A percentile compares a stretch with the other conserved stretches of the same genome.
Evolutionary conservation across 495 filamentous ascomycete genomes (phyloP).

Genomic region (Hypomontagnella monticulosa): DNA sequence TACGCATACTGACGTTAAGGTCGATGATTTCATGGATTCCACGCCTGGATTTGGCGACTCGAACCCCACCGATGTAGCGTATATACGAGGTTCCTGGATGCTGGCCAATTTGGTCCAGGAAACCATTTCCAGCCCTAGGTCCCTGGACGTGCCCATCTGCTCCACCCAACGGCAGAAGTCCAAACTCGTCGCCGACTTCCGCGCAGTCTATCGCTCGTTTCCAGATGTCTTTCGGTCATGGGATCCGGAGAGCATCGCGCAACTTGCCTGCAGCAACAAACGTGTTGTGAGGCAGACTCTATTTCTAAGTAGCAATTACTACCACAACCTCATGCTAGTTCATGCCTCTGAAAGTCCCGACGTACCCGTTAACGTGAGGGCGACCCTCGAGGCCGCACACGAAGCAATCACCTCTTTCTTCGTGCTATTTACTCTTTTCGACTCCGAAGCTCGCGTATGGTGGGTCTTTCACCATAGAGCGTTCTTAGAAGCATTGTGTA

Average conservation of each 20-base stretch:
- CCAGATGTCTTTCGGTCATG: conserved; percentile 70
- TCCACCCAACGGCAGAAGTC: conserved; percentile 66
- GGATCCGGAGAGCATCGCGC: conserved; percentile 61
- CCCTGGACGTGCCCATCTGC: conserved; percentile 71
- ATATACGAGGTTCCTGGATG: conserved; percentile 75
- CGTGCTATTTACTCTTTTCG: conserved; percentile 68
- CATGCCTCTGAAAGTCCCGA: conserved; percentile 68
- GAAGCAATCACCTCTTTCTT: conserved; percentile 72
- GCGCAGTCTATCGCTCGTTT: conserved; percentile 69
- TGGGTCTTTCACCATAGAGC: conserved; percentile 81
- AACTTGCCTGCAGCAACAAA: conserved; percentile 61
- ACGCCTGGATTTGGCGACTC: conserved; percentile 56
- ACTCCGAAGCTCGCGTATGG: conserved; percentile 74
- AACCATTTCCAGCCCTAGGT: conserved; percentile 71
- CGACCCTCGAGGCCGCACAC: conserved; percentile 74
- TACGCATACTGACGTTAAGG: conserved; percentile 75
- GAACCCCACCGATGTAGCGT: conserved; percentile 68
- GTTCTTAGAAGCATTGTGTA: conserved; percentile 72
- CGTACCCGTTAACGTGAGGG: conserved; percentile 68
- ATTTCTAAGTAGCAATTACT: conserved; percentile 76
- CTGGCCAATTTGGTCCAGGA: conserved; percentile 76
- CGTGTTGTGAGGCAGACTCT: conserved; percentile 72
- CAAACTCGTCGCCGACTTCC: conserved; percentile 68
- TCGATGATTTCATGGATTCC: conserved; percentile 69
- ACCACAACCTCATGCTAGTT: conserved; percentile 77